Conservation (phyloP, 345 rosid genomes). For the Brassica incana region DNA sequence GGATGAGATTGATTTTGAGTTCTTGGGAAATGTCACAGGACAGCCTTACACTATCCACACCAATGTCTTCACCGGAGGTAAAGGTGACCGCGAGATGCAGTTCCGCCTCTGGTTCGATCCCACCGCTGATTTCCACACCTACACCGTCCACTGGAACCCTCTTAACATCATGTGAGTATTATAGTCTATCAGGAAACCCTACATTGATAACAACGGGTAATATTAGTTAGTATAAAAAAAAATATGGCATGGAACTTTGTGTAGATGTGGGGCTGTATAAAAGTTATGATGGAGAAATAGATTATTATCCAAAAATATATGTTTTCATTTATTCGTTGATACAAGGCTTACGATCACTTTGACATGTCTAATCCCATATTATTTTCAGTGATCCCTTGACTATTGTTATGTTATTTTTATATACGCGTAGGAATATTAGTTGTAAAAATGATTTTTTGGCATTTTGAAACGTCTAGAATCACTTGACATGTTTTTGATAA, state of each 20-base stretch:
- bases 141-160: constrained; percentile 63
- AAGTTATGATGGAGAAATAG: too few relatives aligned
- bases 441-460: neutral
- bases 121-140: constrained; percentile 59
- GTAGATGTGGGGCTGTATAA: too few relatives aligned
- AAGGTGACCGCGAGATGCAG: constrained; percentile 66
- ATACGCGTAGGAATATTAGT: neutral
- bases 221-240: neutral
- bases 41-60: constrained; percentile 65
- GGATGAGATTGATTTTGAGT: constrained; percentile 76
- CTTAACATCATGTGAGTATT: constrained; percentile 49
- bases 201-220: neutral
- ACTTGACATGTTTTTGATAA: neutral
- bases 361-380: neutral
- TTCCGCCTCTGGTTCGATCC: constrained; percentile 70
- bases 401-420: neutral
- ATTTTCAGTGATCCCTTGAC: neutral
- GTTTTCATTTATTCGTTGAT: neutral
- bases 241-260: too few relatives aligned
- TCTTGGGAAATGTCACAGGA: constrained; percentile 59
- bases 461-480: neutral
- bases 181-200: neutral
- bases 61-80: constrained; percentile 61
- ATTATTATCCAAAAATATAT: too few relatives aligned
- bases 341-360: neutral